Conservation (phyloP, 306 rosid species). For the Acacia melanoxylon region DNA sequence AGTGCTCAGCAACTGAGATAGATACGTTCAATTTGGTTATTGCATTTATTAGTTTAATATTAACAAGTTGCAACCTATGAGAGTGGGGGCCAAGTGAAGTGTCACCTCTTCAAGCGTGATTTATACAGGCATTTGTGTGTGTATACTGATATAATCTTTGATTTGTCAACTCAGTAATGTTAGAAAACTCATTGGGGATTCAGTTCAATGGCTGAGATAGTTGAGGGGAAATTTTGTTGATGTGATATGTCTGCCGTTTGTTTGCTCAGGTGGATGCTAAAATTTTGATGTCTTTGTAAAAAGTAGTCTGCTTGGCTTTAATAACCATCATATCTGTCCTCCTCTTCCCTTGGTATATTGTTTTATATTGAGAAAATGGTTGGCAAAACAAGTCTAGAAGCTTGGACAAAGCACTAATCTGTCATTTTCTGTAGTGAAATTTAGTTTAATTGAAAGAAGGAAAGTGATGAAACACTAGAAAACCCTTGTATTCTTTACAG, state of each 20-base stretch:
- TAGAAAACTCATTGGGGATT: neutral
- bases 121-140: neutral
- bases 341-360: neutral
- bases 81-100: neutral
- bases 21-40: neutral
- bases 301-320: neutral
- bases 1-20: neutral
- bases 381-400: neutral
- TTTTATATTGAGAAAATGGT: neutral
- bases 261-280: neutral
- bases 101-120: neutral
- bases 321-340: neutral
- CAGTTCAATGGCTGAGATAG: slow-evolving; percentile 2
- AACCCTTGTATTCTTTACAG: neutral
- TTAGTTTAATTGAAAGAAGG: neutral
- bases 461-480: neutral
- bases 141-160: neutral
- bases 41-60: neutral
- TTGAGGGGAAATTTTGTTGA: neutral
- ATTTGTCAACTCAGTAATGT: neutral
- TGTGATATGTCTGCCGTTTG: neutral
- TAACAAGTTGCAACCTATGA: neutral
- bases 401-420: neutral
- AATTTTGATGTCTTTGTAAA: slow-evolving; percentile 1
- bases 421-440: neutral